These are phyloP conservation scores for Geotrichum candidum DNA, from an alignment of 1,139 yeast genomes.

Conservation along the genomic window DNA sequence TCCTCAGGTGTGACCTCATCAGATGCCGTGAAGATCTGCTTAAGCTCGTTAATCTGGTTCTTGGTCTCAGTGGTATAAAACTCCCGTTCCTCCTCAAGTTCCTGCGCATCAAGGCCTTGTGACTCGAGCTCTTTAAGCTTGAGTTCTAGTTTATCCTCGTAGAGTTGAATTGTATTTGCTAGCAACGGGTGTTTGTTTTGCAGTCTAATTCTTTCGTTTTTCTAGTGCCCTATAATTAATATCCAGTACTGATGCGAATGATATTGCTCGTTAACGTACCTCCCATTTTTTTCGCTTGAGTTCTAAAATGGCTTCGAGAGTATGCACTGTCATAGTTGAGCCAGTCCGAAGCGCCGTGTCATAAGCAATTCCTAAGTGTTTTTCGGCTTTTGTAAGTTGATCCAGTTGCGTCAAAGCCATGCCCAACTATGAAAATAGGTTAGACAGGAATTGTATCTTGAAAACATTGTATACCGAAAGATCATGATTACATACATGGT, in stretches of 20 bases:
- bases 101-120: slow-evolving; percentile 18
- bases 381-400: slow-evolving; percentile 32
- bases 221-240: not conserved
- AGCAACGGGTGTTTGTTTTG: slow-evolving; percentile 30
- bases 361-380: slow-evolving; percentile 34
- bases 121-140: slow-evolving; percentile 22
- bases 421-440: slow-evolving; percentile 21
- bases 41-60: slow-evolving; percentile 29
- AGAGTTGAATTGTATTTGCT: slow-evolving; percentile 28
- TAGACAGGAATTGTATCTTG: not conserved
- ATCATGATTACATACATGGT: slow-evolving; percentile 22
- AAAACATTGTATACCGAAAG: not conserved
- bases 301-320: slow-evolving; percentile 31
- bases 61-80: slow-evolving; percentile 27
- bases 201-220: slow-evolving; percentile 25
- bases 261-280: not conserved
- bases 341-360: slow-evolving; percentile 27
- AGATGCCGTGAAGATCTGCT: not conserved
- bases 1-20: not conserved
- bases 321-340: slow-evolving; percentile 30
- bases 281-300: slow-evolving; percentile 26
- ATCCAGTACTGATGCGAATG: not conserved
- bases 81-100: slow-evolving; percentile 27
- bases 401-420: slow-evolving; percentile 30
- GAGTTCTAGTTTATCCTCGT: slow-evolving; percentile 27